Base-by-base conservation (phyloP, 2,329 filamentous ascomycete species). In the Penicillium hordei region DNA sequence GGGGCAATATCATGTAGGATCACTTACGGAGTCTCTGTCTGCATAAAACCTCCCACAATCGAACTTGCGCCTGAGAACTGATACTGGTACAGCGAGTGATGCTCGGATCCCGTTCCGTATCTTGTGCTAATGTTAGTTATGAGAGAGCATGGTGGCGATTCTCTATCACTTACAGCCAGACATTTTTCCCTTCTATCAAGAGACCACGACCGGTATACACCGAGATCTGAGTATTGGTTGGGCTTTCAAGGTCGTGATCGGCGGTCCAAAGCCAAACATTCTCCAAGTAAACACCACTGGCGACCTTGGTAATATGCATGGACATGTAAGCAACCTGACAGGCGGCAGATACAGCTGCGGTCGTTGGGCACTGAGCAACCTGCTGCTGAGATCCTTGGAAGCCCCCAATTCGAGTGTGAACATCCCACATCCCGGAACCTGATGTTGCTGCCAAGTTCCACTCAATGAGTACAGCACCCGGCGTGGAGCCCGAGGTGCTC, bases 401-500 rank as follows among this genome's bases (percentile, higher is more conserved):
- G 4, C 82, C 82, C 2, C 77, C 80, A 52, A 83, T 78, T 5
- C 81, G 76, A 23, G 79, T 74, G 61, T 83, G 82, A 1, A 81
- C 78, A 59, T 83, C 82, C 83, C 83, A 86, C 72, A 88, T 81
- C 15, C 83, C 86, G 4, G 74, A 73, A 25, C 69, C 72, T 39
- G 64, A 61, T 4, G 77, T 77, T 2, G 81, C 80, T 36, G 77
- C 78, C 17, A 92, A 77, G 70, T 93, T 93, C 80, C 87, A 92
- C 69, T 93, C 82, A 57, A 92, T 84, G 7, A 92, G 76, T 8
- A 88, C 79, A 1, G 89, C 89, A 5, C 90, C 90, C 1, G 85
- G 80, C 8, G 86, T 81, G 27, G 86, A 75, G 1, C 89, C 89
- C 56, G 84, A 81, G 0, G 88, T 90, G 54, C 85, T 86, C 15